Evolutionary conservation across 495 filamentous ascomycete genomes (phyloP).

Genomic region (Trichocladium uniseriatum): DNA sequence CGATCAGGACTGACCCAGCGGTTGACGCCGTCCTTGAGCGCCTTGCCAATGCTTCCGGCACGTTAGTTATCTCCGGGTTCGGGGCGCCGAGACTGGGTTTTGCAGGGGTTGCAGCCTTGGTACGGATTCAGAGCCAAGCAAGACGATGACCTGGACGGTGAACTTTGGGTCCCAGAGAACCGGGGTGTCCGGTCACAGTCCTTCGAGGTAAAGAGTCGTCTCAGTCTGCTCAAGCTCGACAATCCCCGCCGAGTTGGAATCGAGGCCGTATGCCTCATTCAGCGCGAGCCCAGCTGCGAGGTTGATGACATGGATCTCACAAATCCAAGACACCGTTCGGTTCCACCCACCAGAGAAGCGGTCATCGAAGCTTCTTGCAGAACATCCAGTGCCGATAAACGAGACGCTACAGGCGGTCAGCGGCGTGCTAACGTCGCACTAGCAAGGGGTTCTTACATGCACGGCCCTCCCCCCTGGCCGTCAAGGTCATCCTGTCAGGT

Average conservation of each 20-base stretch:
- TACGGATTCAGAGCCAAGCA: background rate
- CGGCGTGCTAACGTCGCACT: constrained; percentile 5
- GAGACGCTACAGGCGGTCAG: constrained; percentile 12
- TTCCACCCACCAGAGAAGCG: too few species aligned
- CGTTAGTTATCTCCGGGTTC: background rate
- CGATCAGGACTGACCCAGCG: too few species aligned
- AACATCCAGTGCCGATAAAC: background rate
- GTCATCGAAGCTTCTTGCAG: background rate
- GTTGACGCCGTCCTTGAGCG: too few species aligned
- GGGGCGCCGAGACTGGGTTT: background rate
- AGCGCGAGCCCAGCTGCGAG: too few species aligned
- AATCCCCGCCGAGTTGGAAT: too few species aligned
- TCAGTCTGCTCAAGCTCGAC: too few species aligned
- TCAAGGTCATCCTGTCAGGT: background rate
- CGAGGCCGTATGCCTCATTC: too few species aligned
- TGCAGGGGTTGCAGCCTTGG: background rate
- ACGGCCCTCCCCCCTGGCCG: background rate
- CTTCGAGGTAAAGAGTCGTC: too few species aligned
- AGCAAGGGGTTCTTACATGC: constrained; percentile 9
- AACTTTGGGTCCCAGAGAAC: background rate
- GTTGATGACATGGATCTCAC: too few species aligned
- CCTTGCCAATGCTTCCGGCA: too few species aligned
- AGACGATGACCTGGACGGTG: background rate
- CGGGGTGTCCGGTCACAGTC: background rate
- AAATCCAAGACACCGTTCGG: too few species aligned